Evolutionary conservation across 2,329 filamentous ascomycete species (phyloP), one percentile per base, ranked within the genome.

Genomic region (Epichloe bromicola): DNA sequence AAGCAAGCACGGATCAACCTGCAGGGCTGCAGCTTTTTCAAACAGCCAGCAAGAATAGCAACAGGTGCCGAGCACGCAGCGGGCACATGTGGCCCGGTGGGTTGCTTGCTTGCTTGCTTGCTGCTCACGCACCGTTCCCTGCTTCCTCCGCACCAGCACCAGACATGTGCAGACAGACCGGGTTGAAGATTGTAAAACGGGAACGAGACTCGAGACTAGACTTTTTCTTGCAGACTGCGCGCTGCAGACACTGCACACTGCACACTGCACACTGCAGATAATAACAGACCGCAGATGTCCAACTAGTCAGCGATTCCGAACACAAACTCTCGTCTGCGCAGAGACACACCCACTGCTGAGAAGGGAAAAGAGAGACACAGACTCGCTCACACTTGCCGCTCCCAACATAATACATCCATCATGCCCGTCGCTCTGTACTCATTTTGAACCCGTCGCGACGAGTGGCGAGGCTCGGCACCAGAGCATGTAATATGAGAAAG

Each of bases 401-500:
- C 44, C 23, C 10, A 30, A 30, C 30, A 30, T 30, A 30, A 30
- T 41, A 34, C 33, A 34, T 33, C 48, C 26, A 33, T 33, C 20
- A 15, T 19, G 41, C 48, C 19, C 23, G 34, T 36, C 45, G 44
- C 23, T 33, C 49, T 17, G 49, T 46, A 17, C 49, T 34, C 30
- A 43, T 20, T 36, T 20, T n/a, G 34, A 42, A 30, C 23, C 36
- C 41, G 34, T 51, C 46, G 50, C 44, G 36, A 52, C 50, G 17
- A 52, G 45, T 40, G 48, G 46, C 51, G 40, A 51, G 37, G 33
- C 48, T 39, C 17, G 30, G 41, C 15, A 39, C 38, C 33, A 33
- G 49, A 48, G 43, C 36, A 49, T 51, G 49, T 48, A 39, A 14
- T 51, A 46, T 53, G 52, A 26, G n/a, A 53, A 41, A 30, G 40